Percentiles rank a stretch among this genome's conserved stretches.
Conservation (phyloP, 306 rosid species). For the Nissolia schottii region DNA sequence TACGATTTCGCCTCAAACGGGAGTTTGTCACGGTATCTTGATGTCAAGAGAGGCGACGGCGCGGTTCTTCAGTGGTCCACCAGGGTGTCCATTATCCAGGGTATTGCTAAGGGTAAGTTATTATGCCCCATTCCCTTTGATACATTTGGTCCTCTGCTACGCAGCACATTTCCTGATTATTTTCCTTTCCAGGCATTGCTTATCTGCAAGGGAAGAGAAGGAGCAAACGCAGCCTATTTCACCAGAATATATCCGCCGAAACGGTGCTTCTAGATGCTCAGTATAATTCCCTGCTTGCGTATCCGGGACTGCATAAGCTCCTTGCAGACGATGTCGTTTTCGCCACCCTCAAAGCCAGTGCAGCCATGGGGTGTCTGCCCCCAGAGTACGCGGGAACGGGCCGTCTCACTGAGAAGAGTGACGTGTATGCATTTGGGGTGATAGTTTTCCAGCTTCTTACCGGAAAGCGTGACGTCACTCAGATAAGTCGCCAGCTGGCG, state of each 20-base stretch:
- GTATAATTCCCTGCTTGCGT: slow-evolving; percentile 55
- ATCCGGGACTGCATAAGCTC: slow-evolving; percentile 82
- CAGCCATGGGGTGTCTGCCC: slow-evolving; percentile 85
- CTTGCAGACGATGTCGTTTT: slow-evolving; percentile 78
- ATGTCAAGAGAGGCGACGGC: slow-evolving; percentile 33
- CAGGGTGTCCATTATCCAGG: slow-evolving; percentile 69
- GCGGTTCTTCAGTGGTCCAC: slow-evolving; percentile 72
- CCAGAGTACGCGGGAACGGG: slow-evolving; percentile 77
- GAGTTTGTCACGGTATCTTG: slow-evolving; percentile 58
- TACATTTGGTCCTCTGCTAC: neutral
- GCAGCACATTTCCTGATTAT: neutral
- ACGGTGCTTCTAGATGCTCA: slow-evolving; percentile 59
- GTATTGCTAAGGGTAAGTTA: slow-evolving; percentile 76
- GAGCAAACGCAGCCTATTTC: slow-evolving; percentile 46
- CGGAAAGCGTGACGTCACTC: slow-evolving; percentile 53
- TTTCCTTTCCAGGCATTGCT: slow-evolving; percentile 52
- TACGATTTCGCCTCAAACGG: slow-evolving; percentile 66
- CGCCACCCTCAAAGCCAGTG: slow-evolving; percentile 74
- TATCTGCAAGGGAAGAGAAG: slow-evolving; percentile 60
- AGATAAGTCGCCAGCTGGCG: slow-evolving; percentile 30
- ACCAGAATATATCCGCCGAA: slow-evolving; percentile 75
- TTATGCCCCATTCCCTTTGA: neutral
- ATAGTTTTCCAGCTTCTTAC: slow-evolving; percentile 69
- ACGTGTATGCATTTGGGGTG: slow-evolving; percentile 79
- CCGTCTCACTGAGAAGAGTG: slow-evolving; percentile 67